Conservation (phyloP, 2,329 filamentous ascomycete genomes). For the Xylariaceae sp. region DNA sequence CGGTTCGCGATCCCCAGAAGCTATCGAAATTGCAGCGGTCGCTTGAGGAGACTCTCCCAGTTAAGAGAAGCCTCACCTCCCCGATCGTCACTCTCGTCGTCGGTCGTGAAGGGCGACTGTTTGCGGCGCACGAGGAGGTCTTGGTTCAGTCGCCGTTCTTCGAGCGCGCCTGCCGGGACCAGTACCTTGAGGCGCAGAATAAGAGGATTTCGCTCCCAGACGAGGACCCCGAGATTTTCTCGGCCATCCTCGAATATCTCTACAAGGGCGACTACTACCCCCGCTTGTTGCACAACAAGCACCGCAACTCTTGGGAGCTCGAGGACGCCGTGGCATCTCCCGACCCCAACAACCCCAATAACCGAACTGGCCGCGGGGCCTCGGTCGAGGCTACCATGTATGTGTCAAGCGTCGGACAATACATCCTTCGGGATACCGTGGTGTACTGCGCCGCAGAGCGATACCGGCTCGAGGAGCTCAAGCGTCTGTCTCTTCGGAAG, state of each 20-base stretch:
- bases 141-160: slow-evolving; percentile 84
- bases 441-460: slow-evolving; percentile 90
- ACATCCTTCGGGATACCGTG: slow-evolving; percentile 85
- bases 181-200: slow-evolving; percentile 71
- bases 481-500: slow-evolving; percentile 86
- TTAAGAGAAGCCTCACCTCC: slow-evolving; percentile 41
- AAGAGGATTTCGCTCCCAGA: slow-evolving; percentile 70
- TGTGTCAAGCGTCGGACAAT: slow-evolving; percentile 67
- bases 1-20: slow-evolving; percentile 70
- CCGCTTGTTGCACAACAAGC: slow-evolving; percentile 81
- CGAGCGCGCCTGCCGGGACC: slow-evolving; percentile 64
- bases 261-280: slow-evolving; percentile 98
- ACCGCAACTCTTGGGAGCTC: slow-evolving; percentile 83
- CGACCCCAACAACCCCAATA: slow-evolving; percentile 31
- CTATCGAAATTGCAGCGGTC: slow-evolving; percentile 82
- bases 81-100: slow-evolving; percentile 86
- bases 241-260: slow-evolving; percentile 89
- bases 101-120: slow-evolving; percentile 79
- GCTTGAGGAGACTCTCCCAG: slow-evolving; percentile 49
- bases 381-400: slow-evolving; percentile 71
- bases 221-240: slow-evolving; percentile 89
- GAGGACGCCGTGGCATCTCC: slow-evolving; percentile 57
- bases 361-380: slow-evolving; percentile 35
- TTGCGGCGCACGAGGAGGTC: slow-evolving; percentile 93
- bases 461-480: slow-evolving; percentile 89